Percentiles rank a stretch among this genome's conserved stretches.
Conservation (phyloP, 345 rosid genomes). For the Dimocarpus longan region DNA sequence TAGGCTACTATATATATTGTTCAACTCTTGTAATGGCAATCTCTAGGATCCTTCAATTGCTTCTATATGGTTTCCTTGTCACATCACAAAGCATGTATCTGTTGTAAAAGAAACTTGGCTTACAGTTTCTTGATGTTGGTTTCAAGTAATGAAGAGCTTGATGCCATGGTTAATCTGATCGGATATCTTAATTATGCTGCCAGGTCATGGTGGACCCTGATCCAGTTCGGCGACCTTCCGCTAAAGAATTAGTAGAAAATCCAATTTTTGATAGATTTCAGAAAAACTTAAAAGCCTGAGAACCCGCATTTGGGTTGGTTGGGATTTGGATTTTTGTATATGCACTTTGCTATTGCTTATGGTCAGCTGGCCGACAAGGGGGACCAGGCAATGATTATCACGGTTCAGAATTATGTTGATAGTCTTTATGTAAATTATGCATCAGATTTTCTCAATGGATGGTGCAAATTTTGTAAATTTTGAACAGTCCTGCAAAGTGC, state of each 20-base stretch:
- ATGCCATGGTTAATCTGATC: constrained; percentile 15
- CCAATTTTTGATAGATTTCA: constrained; percentile 58
- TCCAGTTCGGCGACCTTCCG: constrained; percentile 74
- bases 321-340: neutral
- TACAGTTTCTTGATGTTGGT: neutral
- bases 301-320: neutral
- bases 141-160: neutral
- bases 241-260: constrained; percentile 63
- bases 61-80: neutral
- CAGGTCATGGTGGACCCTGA: constrained; percentile 87
- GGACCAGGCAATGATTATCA: neutral
- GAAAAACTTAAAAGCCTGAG: constrained; percentile 30
- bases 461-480: constrained; percentile 41
- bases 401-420: neutral
- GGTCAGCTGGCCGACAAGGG: neutral
- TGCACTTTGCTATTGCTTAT: neutral
- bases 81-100: neutral
- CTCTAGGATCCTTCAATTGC: neutral
- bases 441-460: constrained; percentile 22
- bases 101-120: neutral
- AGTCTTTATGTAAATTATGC: constrained; percentile 19
- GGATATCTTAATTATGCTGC: constrained; percentile 25
- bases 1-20: neutral
- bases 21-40: neutral
- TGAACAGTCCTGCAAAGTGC: neutral